Percentiles rank a stretch among this genome's conserved stretches.
Conservation (phyloP, 2,329 filamentous ascomycete species). For the Pseudogymnoascus sp. region DNA sequence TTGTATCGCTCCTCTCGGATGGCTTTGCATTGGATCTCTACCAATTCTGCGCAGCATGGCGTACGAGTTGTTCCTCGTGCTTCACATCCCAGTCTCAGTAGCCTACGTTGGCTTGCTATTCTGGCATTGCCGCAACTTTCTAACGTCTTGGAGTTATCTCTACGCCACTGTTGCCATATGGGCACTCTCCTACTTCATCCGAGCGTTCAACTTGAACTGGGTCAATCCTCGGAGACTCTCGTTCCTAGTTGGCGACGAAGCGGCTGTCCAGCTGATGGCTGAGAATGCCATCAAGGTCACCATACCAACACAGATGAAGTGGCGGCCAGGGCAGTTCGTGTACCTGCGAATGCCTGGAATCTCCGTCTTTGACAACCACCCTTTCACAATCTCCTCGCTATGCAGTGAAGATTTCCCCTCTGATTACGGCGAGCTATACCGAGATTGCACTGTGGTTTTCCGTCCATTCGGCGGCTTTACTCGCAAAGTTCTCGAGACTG, state of each 20-base stretch:
- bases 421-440: constrained; percentile 77
- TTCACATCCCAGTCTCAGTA: constrained; percentile 76
- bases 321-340: constrained; percentile 90
- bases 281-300: constrained; percentile 96
- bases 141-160: constrained; percentile 84
- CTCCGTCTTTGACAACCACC: constrained; percentile 84
- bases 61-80: constrained; percentile 76
- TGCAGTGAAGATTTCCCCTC: constrained; percentile 92
- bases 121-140: constrained; percentile 92
- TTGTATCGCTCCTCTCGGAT: constrained; percentile 69
- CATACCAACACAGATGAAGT: constrained; percentile 84
- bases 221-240: constrained; percentile 67
- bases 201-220: constrained; percentile 87
- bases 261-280: constrained; percentile 77
- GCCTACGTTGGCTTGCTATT: constrained; percentile 79
- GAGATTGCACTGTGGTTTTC: constrained; percentile 87
- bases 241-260: constrained; percentile 85
- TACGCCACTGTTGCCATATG: constrained; percentile 75
- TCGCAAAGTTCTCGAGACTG: constrained; percentile 70
- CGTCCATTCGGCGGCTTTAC: constrained; percentile 89
- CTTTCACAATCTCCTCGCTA: constrained; percentile 87
- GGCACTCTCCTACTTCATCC: constrained; percentile 61
- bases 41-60: constrained; percentile 66
- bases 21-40: constrained; percentile 79
- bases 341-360: constrained; percentile 93